Conservation (phyloP, 2,329 filamentous ascomycete genomes). For the Phyllosticta capitalensis region DNA sequence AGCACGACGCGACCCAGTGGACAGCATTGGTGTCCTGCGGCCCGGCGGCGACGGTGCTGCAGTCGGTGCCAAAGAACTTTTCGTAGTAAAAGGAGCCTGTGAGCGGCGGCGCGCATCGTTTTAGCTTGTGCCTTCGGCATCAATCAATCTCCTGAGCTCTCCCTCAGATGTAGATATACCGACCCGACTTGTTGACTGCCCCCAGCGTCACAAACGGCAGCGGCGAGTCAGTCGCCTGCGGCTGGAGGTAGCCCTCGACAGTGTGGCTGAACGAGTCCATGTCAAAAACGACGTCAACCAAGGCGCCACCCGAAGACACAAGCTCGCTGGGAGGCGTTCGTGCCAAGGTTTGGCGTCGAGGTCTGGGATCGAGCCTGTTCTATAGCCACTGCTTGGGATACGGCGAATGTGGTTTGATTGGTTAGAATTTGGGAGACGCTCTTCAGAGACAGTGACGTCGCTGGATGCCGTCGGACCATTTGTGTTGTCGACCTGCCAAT, state of each 20-base stretch:
- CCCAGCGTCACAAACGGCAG: slow-evolving; percentile 1
- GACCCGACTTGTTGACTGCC: slow-evolving; percentile 1
- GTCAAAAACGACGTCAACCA: neutral
- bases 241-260: neutral
- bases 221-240: neutral
- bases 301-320: neutral
- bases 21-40: neutral
- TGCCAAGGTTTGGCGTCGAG: neutral
- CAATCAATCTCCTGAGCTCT: no score
- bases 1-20: slow-evolving; percentile 27
- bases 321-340: neutral
- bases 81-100: slow-evolving; percentile 2
- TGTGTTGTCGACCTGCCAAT: neutral
- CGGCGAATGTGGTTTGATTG: neutral
- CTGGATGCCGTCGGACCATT: neutral
- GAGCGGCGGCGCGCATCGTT: no score
- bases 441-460: neutral
- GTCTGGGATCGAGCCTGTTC: neutral
- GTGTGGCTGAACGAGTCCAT: slow-evolving; percentile 5
- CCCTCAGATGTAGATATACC: neutral
- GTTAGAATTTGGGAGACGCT: neutral
- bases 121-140: neutral
- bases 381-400: neutral
- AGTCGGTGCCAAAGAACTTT: slow-evolving; percentile 1
- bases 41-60: neutral